Evolutionary conservation across 768 basidiomycete genomes (phyloP).

Genomic region (Lactarius quietus): DNA sequence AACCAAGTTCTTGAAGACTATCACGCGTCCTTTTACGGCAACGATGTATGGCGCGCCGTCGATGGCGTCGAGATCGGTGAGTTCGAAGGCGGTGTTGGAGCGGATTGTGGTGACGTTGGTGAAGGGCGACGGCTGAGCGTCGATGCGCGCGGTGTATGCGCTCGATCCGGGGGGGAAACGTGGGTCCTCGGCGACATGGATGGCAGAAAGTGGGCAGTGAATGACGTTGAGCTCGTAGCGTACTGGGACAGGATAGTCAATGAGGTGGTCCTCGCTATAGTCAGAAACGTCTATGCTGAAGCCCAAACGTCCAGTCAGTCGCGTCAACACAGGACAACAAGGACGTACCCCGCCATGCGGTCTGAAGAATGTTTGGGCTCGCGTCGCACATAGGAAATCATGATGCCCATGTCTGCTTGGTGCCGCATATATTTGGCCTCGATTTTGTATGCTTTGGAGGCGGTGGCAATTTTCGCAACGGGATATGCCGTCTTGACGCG

Average conservation of each 20-base stretch:
- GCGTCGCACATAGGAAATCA: slow-evolving; percentile 23
- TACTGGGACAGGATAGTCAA: slow-evolving; percentile 24
- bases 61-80: slow-evolving; percentile 20
- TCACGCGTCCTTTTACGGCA: slow-evolving; percentile 12
- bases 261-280: slow-evolving; percentile 19
- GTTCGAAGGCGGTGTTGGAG: slow-evolving; percentile 21
- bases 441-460: slow-evolving; percentile 22
- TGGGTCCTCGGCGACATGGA: slow-evolving; percentile 22
- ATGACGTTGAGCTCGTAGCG: slow-evolving; percentile 23
- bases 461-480: slow-evolving; percentile 16
- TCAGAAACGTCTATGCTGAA: slow-evolving; percentile 22
- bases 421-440: slow-evolving; percentile 24
- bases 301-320: neutral
- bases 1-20: slow-evolving; percentile 21
- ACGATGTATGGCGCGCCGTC: slow-evolving; percentile 15
- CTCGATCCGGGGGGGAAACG: slow-evolving; percentile 22
- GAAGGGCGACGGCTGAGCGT: slow-evolving; percentile 14
- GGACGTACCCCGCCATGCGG: slow-evolving; percentile 17
- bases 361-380: slow-evolving; percentile 16
- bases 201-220: slow-evolving; percentile 21
- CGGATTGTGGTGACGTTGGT: slow-evolving; percentile 11
- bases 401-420: slow-evolving; percentile 18
- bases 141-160: slow-evolving; percentile 17
- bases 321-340: neutral
- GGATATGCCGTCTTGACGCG: slow-evolving; percentile 24